These are phyloP conservation scores for Arxiozyma bovina DNA, from an alignment of 1,139 yeast species.

Conservation along the genomic window DNA sequence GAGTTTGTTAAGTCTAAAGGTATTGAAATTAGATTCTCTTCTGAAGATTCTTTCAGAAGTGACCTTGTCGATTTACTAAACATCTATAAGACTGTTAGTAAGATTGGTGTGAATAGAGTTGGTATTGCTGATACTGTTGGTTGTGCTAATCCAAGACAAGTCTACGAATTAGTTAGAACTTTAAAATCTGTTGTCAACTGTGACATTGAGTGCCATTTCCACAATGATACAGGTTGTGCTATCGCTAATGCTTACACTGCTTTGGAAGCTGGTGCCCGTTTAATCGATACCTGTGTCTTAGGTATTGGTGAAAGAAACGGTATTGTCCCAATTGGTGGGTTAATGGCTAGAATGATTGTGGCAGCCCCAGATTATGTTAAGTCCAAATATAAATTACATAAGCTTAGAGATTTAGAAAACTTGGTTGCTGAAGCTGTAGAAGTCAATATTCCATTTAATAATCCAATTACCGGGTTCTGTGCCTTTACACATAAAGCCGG, in stretches of 20 bases:
- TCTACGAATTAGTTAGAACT: slow-evolving; percentile 90
- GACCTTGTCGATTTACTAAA: slow-evolving; percentile 91
- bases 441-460: slow-evolving; percentile 94
- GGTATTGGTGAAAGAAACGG: slow-evolving; percentile 99
- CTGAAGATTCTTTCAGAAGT: slow-evolving; percentile 96
- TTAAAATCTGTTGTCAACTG: slow-evolving; percentile 88
- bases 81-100: slow-evolving; percentile 93
- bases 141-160: slow-evolving; percentile 98
- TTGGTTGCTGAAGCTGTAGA: slow-evolving; percentile 96
- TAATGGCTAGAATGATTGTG: slow-evolving; percentile 98
- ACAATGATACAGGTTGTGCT: slow-evolving; percentile 98
- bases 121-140: slow-evolving; percentile 99
- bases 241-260: slow-evolving; percentile 98
- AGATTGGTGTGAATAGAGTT: slow-evolving; percentile 96
- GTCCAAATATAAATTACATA: slow-evolving; percentile 90
- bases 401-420: slow-evolving; percentile 90
- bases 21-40: slow-evolving; percentile 90
- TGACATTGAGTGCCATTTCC: slow-evolving; percentile 98
- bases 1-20: slow-evolving; percentile 96
- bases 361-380: slow-evolving; percentile 95
- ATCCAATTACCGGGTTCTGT: slow-evolving; percentile 98
- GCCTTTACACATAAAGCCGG: slow-evolving; percentile 99
- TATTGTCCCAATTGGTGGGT: slow-evolving; percentile 93
- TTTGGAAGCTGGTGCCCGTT: slow-evolving; percentile 92
- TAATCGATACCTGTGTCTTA: slow-evolving; percentile 89